These are phyloP conservation scores for Citrus inodora DNA, from an alignment of 345 rosid genomes.

Conservation along the genomic window DNA sequence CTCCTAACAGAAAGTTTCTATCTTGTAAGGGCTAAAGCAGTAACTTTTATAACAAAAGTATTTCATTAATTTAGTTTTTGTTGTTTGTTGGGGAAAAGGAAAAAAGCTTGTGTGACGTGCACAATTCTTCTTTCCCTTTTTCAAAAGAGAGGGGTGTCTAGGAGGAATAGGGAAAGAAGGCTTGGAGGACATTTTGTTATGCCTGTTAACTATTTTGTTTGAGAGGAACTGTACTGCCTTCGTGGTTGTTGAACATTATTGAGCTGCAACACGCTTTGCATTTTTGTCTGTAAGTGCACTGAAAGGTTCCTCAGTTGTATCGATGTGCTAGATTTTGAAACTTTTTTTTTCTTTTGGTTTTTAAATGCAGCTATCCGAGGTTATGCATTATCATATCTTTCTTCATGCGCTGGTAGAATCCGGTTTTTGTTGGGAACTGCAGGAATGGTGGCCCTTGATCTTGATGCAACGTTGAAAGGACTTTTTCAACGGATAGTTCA, in stretches of 20 bases:
- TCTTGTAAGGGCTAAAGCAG: too few relatives aligned
- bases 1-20: too few relatives aligned
- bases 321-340: slow-evolving; percentile 11
- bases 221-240: background rate
- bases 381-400: slow-evolving; percentile 95
- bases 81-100: background rate
- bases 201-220: background rate
- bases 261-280: background rate
- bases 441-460: slow-evolving; percentile 98
- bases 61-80: background rate
- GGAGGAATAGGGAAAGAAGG: background rate
- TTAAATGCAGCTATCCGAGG: slow-evolving; percentile 92
- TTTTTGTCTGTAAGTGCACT: background rate
- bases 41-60: background rate
- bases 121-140: background rate
- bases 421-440: slow-evolving; percentile 91
- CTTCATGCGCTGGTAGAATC: slow-evolving; percentile 96
- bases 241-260: background rate
- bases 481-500: slow-evolving; percentile 82
- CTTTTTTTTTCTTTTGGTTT: slow-evolving; percentile 12
- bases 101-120: background rate
- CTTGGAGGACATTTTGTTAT: background rate
- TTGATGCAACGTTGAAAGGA: slow-evolving; percentile 81
- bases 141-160: background rate
- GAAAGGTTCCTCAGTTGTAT: background rate